These are phyloP conservation scores for Lactarius deliciosus DNA, from an alignment of 768 basidiomycete genomes.

Conservation along the genomic window DNA sequence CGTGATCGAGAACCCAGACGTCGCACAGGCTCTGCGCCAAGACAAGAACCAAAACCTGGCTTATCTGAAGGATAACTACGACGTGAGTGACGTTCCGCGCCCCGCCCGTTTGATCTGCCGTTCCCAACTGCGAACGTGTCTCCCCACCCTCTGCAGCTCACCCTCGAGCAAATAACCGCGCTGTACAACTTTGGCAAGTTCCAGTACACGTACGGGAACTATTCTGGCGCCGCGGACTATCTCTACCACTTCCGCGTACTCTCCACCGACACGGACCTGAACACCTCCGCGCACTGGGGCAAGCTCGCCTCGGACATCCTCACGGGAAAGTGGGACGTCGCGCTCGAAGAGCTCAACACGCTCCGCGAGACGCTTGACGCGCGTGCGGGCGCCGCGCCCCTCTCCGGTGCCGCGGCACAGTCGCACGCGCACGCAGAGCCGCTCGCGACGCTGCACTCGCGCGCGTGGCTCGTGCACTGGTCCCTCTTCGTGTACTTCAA, in stretches of 20 bases:
- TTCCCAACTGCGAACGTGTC: not conserved
- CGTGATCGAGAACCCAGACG: slow-evolving; percentile 96
- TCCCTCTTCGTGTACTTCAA: slow-evolving; percentile 98
- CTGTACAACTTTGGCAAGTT: slow-evolving; percentile 98
- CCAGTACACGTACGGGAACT: slow-evolving; percentile 98
- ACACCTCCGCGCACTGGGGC: slow-evolving; percentile 97
- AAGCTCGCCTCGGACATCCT: slow-evolving; percentile 97
- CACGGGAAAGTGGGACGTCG: slow-evolving; percentile 92
- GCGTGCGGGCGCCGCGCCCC: slow-evolving; percentile 49
- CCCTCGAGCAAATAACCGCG: slow-evolving; percentile 90
- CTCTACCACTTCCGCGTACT: slow-evolving; percentile 98
- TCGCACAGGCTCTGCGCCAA: slow-evolving; percentile 89
- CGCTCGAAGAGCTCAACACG: slow-evolving; percentile 91
- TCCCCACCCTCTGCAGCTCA: slow-evolving; percentile 61
- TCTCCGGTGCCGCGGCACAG: slow-evolving; percentile 32
- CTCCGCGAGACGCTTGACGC: slow-evolving; percentile 92
- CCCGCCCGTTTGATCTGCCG: not conserved
- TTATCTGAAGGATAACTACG: slow-evolving; percentile 91
- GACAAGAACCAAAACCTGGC: slow-evolving; percentile 97
- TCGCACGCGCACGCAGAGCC: slow-evolving; percentile 59
- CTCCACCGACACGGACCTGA: slow-evolving; percentile 89
- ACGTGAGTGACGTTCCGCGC: slow-evolving; percentile 47
- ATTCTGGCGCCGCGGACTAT: slow-evolving; percentile 95
- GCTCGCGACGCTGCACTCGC: slow-evolving; percentile 84
- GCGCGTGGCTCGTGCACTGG: slow-evolving; percentile 98